phyloP scores from a whole-genome alignment of 164 flowering plant genomes.

The Kalanchoe fedtschenkoi region DNA sequence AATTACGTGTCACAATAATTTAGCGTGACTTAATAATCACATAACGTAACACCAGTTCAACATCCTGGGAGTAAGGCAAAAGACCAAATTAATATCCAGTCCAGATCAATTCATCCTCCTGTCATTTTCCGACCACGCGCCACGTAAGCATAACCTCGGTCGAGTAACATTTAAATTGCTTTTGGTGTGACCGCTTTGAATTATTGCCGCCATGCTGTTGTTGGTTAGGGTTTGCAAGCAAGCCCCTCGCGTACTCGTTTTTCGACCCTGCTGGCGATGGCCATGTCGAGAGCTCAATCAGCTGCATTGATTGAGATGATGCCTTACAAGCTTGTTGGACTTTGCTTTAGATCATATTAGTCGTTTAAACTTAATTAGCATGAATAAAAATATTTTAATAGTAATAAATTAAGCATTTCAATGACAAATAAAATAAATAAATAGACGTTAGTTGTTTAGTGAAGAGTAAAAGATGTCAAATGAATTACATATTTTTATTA shows the following conservation, averaged over 20 bases:
- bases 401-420: too few relatives aligned
- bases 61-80: conserved; percentile 2
- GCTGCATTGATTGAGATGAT: conserved; percentile 3
- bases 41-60: background rate
- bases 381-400: too few relatives aligned
- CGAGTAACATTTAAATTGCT: conserved; percentile 1
- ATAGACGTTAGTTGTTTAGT: too few relatives aligned
- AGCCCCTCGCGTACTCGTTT: conserved; percentile 3
- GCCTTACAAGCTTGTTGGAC: too few relatives aligned
- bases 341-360: too few relatives aligned
- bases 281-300: conserved; percentile 1
- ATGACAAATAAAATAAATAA: too few relatives aligned
- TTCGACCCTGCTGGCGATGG: background rate
- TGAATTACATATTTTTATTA: too few relatives aligned
- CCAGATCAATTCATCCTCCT: background rate
- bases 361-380: too few relatives aligned
- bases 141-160: too few relatives aligned
- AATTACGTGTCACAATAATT: too few relatives aligned
- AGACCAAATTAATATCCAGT: background rate
- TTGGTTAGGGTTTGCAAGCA: background rate
- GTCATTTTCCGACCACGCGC: conserved; percentile 1
- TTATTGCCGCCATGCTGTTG: conserved; percentile 2
- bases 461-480: too few relatives aligned
- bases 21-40: too few relatives aligned
- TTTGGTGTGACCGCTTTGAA: background rate